Evolutionary conservation across 1,139 yeast species (phyloP).

Genomic region (Yamadazyma triangularis): DNA sequence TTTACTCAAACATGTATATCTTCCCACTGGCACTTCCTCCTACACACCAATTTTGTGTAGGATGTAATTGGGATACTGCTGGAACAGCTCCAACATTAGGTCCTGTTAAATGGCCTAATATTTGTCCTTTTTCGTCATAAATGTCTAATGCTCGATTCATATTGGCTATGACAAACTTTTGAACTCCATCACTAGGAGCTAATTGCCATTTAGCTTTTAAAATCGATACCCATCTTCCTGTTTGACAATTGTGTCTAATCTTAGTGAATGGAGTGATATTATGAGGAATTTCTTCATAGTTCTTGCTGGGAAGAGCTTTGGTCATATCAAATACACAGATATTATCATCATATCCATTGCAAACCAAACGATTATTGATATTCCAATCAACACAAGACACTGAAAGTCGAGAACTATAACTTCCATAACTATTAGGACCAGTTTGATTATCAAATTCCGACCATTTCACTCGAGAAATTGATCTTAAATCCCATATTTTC

Average conservation of each 20-base stretch:
- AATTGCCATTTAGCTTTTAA: slow-evolving; percentile 81
- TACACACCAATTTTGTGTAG: slow-evolving; percentile 79
- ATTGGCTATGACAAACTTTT: slow-evolving; percentile 86
- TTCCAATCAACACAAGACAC: slow-evolving; percentile 90
- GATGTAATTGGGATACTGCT: slow-evolving; percentile 81
- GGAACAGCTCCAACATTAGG: slow-evolving; percentile 77
- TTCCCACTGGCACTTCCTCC: slow-evolving; percentile 98
- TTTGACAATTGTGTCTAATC: slow-evolving; percentile 85
- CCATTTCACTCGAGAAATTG: slow-evolving; percentile 33
- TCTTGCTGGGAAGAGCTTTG: slow-evolving; percentile 14
- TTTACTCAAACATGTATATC: slow-evolving; percentile 53
- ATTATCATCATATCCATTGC: slow-evolving; percentile 91
- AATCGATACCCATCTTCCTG: slow-evolving; percentile 95
- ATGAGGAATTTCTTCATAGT: slow-evolving; percentile 17
- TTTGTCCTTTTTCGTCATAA: slow-evolving; percentile 70
- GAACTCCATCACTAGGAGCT: slow-evolving; percentile 63
- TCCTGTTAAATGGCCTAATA: slow-evolving; percentile 67
- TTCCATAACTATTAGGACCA: slow-evolving; percentile 56
- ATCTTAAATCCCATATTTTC: slow-evolving; percentile 82
- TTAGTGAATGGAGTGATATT: slow-evolving; percentile 53
- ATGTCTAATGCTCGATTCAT: slow-evolving; percentile 87
- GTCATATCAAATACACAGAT: slow-evolving; percentile 49
- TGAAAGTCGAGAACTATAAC: slow-evolving; percentile 69
- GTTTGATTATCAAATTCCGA: slow-evolving; percentile 31
- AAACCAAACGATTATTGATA: slow-evolving; percentile 65